Percentiles rank a stretch among this genome's conserved stretches.
These are phyloP conservation scores for Pseudocercospora macadamiae DNA, from an alignment of 2,329 filamentous ascomycete species.

Conservation along the genomic window DNA sequence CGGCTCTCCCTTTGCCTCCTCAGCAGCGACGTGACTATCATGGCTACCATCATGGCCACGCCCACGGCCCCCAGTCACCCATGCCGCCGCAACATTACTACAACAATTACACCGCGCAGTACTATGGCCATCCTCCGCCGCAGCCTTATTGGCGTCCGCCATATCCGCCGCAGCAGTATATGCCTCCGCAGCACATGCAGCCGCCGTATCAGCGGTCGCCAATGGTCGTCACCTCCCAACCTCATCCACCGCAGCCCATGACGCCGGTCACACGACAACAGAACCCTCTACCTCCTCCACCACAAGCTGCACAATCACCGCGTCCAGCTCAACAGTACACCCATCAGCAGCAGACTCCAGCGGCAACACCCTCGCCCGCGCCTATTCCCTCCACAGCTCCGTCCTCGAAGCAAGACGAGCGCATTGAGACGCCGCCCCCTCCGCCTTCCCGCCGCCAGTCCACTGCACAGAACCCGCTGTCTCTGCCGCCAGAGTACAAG, in stretches of 20 bases:
- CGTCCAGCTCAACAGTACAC: constrained; percentile 25
- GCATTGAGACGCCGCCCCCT: constrained; percentile 23
- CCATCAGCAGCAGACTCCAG: constrained; percentile 23
- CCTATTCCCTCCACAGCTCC: constrained; percentile 13
- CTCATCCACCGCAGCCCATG: constrained; percentile 52
- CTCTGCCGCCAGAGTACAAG: constrained; percentile 22
- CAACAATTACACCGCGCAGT: constrained; percentile 41
- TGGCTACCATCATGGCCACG: constrained; percentile 43
- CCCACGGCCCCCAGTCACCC: constrained; percentile 42
- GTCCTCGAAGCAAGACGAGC: constrained; percentile 14
- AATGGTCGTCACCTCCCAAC: constrained; percentile 51
- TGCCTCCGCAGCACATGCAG: constrained; percentile 38
- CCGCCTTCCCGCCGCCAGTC: constrained; percentile 22
- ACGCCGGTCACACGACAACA: constrained; percentile 44
- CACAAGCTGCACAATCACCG: constrained; percentile 37
- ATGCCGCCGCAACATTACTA: constrained; percentile 36
- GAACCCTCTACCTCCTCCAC: constrained; percentile 37
- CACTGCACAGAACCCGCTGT: constrained; percentile 23
- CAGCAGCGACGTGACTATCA: constrained; percentile 37
- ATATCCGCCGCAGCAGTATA: constrained; percentile 44
- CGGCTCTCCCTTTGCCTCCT: constrained; percentile 23
- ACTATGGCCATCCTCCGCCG: constrained; percentile 43
- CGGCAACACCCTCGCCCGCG: constrained; percentile 15
- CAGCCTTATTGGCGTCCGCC: constrained; percentile 40
- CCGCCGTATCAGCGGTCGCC: constrained; percentile 45